These are phyloP conservation scores for Colletotrichum siamense DNA, from an alignment of 2,329 filamentous ascomycete species.

Conservation along the genomic window DNA sequence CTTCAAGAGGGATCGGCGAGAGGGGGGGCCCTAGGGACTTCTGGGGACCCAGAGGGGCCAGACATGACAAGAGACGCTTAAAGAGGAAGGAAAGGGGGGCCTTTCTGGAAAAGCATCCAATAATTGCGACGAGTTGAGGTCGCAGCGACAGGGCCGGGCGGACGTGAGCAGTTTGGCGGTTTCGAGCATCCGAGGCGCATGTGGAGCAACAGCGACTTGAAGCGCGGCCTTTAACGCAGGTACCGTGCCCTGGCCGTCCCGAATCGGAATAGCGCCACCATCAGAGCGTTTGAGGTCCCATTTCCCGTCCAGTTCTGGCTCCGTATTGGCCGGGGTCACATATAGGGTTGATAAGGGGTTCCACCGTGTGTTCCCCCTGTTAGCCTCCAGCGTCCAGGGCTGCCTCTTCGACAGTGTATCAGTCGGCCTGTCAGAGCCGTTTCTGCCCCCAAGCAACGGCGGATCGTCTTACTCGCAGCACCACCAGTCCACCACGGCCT, in stretches of 20 bases:
- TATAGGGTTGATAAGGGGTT: neutral
- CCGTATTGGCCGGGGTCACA: conserved; percentile 3
- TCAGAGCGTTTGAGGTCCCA: conserved; percentile 17
- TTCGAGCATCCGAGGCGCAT: conserved; percentile 7
- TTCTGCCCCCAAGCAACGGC: neutral
- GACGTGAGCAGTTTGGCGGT: conserved; percentile 12
- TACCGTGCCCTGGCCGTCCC: neutral
- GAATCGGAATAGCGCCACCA: conserved; percentile 1
- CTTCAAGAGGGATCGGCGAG: conserved; percentile 19
- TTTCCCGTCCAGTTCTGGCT: neutral
- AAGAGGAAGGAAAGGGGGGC: neutral
- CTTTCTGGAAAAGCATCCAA: neutral
- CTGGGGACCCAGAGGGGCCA: neutral
- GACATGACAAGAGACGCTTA: neutral
- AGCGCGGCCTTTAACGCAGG: conserved; percentile 14
- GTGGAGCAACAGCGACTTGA: conserved; percentile 8
- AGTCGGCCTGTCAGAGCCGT: neutral
- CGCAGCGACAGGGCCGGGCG: neutral
- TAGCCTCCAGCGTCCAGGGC: neutral
- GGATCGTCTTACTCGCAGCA: neutral
- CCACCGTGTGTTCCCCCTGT: neutral
- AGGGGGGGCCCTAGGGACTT: neutral
- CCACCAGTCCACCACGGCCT: neutral
- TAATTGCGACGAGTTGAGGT: neutral
- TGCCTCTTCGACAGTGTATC: neutral